Base-by-base conservation (phyloP, 805 yeast species). In the Myxozyma udenii region DNA sequence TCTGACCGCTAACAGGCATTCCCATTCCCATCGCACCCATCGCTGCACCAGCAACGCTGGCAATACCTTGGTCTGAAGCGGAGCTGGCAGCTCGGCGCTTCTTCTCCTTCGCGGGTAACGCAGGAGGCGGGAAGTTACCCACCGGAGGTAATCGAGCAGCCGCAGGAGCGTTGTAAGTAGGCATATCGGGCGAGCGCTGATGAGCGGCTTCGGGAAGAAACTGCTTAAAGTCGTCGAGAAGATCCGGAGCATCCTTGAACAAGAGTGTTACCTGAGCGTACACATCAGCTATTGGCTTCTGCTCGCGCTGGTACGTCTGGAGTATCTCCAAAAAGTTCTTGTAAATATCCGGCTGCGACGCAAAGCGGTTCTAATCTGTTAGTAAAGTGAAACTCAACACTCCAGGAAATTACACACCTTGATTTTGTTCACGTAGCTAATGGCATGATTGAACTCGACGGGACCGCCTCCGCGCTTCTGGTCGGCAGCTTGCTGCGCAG, bases 401-500 rank as follows among this genome's bases (percentile, higher is more conserved):
- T n/a, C n/a, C n/a, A n/a, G n/a, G n/a, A n/a, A n/a, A n/a, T 11
- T 4, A 23, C 43, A 11, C 30, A 55, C 60, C 48, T 95, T 95
- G 66, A 93, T 93, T 71, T 90, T 89, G 73, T 93, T 93, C 54
- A 93, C 99, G 64, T 93, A 93, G 61, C 84, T 85, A 58, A 93
- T 93, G 18, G 98, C 98, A 68, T 93, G 97, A 67, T 91, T 90
- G 74, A 93, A 91, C 71, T 93, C 98, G 16, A 89, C 91, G 43
- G 95, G 96, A 1, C 78, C 80, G 23, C 74, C 71, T 11, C 62
- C 62, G 19, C 66, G 60, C 38, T 49, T 44, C 47, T 46, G 54
- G 41, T 52, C 60, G 9, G 52, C 46, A 41, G 46, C 46, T 43
- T 59, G 44, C 12, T 50, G 51, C 12, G 46, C 45, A 3, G 46